A percentile compares a stretch with the other conserved stretches of the same genome.
Conservation (phyloP, 345 rosid genomes). For the Citrus cavaleriei region DNA sequence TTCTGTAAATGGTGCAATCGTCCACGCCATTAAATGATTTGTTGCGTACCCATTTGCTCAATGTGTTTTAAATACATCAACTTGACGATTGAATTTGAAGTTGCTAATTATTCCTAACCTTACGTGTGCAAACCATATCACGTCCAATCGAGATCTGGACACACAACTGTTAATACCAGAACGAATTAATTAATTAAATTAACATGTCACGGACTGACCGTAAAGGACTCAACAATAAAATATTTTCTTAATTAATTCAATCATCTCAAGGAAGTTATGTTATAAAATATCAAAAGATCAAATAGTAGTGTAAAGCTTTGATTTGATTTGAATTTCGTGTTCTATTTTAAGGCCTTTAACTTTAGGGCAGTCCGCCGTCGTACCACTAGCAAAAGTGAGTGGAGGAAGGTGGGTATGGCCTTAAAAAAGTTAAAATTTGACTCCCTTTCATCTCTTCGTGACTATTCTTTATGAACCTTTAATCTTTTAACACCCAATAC, state of each 20-base stretch:
- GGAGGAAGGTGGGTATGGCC: constrained; percentile 7
- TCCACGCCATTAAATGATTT: not conserved
- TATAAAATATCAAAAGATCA: not conserved
- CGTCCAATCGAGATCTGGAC: not conserved
- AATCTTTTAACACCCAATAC: not conserved
- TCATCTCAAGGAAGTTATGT: not conserved
- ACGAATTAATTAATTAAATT: not conserved
- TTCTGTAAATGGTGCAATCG: no score
- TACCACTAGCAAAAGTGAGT: not conserved
- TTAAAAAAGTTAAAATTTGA: constrained; percentile 5
- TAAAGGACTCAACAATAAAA: not conserved
- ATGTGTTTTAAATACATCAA: not conserved
- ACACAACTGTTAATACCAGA: not conserved
- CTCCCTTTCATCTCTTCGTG: not conserved
- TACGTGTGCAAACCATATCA: not conserved
- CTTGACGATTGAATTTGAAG: not conserved
- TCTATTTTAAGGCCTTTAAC: not conserved
- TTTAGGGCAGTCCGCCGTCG: not conserved
- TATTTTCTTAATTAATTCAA: not conserved
- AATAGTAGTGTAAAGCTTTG: not conserved
- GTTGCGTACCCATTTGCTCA: not conserved
- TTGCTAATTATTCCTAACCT: not conserved
- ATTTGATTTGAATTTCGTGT: not conserved
- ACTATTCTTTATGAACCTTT: not conserved
- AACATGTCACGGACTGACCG: not conserved